phyloP scores from a whole-genome alignment of 306 rosid genomes.

The Vigna hirtella region DNA sequence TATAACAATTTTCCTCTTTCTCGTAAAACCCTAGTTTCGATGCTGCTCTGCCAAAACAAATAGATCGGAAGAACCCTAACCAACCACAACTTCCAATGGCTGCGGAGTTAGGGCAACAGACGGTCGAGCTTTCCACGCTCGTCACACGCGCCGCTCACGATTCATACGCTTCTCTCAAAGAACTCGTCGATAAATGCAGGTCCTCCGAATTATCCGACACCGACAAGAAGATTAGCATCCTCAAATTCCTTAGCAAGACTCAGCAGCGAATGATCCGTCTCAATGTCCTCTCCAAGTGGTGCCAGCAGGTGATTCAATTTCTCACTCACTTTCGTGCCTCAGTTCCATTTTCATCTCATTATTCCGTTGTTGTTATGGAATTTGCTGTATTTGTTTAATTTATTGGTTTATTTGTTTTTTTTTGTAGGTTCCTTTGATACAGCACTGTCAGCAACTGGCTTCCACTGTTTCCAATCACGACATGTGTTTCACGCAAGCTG shows the following conservation, averaged over 20 bases:
- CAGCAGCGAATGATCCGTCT: slow-evolving; percentile 98
- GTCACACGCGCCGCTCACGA: slow-evolving; percentile 86
- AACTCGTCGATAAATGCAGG: slow-evolving; percentile 80
- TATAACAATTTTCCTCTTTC: neutral
- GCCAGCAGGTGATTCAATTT: slow-evolving; percentile 67
- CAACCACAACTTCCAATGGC: slow-evolving; percentile 56
- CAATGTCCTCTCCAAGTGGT: slow-evolving; percentile 95
- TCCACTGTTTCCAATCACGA: slow-evolving; percentile 96
- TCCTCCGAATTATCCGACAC: slow-evolving; percentile 76
- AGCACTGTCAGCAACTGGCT: slow-evolving; percentile 86
- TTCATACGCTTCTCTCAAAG: slow-evolving; percentile 77
- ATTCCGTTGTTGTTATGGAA: neutral
- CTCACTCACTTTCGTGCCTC: neutral
- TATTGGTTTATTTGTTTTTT: neutral
- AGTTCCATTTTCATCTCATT: neutral
- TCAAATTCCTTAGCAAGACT: slow-evolving; percentile 87
- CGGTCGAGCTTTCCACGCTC: slow-evolving; percentile 87
- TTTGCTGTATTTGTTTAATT: neutral
- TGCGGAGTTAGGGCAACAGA: slow-evolving; percentile 92
- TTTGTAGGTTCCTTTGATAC: slow-evolving; percentile 91
- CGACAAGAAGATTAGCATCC: slow-evolving; percentile 82
- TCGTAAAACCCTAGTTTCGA: slow-evolving; percentile 40
- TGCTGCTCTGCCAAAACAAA: slow-evolving; percentile 11
- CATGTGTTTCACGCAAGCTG: slow-evolving; percentile 93
- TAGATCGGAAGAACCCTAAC: slow-evolving; percentile 46